phyloP scores from a whole-genome alignment of 768 basidiomycete species.

The Solioccasus polychromus region DNA sequence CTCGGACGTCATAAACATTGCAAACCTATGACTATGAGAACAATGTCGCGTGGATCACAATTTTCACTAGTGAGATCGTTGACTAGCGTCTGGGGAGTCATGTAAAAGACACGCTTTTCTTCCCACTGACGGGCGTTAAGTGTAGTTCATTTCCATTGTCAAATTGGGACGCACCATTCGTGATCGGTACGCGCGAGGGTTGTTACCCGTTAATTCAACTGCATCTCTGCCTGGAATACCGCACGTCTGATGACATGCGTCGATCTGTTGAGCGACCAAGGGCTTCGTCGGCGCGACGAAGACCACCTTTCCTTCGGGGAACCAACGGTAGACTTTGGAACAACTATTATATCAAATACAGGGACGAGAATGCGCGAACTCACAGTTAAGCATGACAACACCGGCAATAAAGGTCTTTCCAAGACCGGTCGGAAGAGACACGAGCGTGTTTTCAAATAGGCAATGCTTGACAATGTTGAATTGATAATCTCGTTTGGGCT shows the following conservation, averaged over 20 bases:
- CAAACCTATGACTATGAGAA: conserved; percentile 85
- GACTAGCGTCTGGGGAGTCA: conserved; percentile 92
- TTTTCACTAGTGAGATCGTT: conserved; percentile 76
- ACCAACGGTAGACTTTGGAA: conserved; percentile 86
- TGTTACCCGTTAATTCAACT: conserved; percentile 82
- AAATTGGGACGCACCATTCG: conserved; percentile 49
- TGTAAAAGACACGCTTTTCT: conserved; percentile 86
- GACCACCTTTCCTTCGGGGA: conserved; percentile 85
- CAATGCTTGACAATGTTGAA: conserved; percentile 86
- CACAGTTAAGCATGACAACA: conserved; percentile 94
- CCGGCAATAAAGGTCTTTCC: conserved; percentile 99
- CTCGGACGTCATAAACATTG: conserved; percentile 1
- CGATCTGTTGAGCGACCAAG: conserved; percentile 91
- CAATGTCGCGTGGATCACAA: conserved; percentile 76
- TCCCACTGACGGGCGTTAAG: conserved; percentile 52
- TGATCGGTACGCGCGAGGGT: conserved; percentile 48
- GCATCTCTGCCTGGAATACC: conserved; percentile 90
- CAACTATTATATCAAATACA: conserved; percentile 4
- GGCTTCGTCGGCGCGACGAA: conserved; percentile 98
- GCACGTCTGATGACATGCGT: conserved; percentile 89
- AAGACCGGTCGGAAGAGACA: conserved; percentile 91
- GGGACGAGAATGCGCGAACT: conserved; percentile 15
- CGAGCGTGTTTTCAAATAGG: conserved; percentile 90
- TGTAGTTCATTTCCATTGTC: neutral
- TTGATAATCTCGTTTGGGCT: conserved; percentile 88